These are phyloP conservation scores for Didymella exigua DNA, from an alignment of 2,329 filamentous ascomycete genomes.

Conservation along the genomic window DNA sequence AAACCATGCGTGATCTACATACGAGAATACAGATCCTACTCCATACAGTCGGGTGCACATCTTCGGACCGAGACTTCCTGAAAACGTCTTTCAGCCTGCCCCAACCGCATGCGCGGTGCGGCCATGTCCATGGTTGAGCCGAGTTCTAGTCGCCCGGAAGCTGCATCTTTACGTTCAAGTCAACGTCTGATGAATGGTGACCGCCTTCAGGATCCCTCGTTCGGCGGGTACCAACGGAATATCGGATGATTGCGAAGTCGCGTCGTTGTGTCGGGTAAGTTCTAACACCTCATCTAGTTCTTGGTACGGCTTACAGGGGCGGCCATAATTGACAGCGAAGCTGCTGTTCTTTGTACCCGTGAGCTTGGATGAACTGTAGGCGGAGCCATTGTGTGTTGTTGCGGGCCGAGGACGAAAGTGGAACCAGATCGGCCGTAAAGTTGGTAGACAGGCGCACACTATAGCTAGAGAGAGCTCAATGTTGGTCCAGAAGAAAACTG, in stretches of 20 bases:
- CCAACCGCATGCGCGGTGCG: background rate
- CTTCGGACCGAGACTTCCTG: background rate
- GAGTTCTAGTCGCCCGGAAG: background rate
- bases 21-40: background rate
- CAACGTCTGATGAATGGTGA: slow-evolving; percentile 24
- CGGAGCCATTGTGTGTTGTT: slow-evolving; percentile 15
- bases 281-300: slow-evolving; percentile 34
- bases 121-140: background rate
- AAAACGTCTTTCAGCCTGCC: background rate
- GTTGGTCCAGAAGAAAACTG: slow-evolving; percentile 39
- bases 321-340: slow-evolving; percentile 11
- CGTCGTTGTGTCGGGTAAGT: slow-evolving; percentile 19
- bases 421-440: slow-evolving; percentile 33
- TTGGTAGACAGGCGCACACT: slow-evolving; percentile 34
- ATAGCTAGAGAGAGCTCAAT: slow-evolving; percentile 36
- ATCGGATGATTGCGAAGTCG: slow-evolving; percentile 11
- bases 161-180: background rate
- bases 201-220: slow-evolving; percentile 19
- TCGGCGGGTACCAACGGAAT: slow-evolving; percentile 6
- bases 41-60: background rate
- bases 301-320: slow-evolving; percentile 21
- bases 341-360: slow-evolving; percentile 19
- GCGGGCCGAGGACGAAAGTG: slow-evolving; percentile 21
- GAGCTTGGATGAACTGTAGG: slow-evolving; percentile 12
- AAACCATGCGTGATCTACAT: too few relatives aligned